Base-by-base conservation (phyloP, 2,329 filamentous ascomycete species). In the Exserohilum rostratum region DNA sequence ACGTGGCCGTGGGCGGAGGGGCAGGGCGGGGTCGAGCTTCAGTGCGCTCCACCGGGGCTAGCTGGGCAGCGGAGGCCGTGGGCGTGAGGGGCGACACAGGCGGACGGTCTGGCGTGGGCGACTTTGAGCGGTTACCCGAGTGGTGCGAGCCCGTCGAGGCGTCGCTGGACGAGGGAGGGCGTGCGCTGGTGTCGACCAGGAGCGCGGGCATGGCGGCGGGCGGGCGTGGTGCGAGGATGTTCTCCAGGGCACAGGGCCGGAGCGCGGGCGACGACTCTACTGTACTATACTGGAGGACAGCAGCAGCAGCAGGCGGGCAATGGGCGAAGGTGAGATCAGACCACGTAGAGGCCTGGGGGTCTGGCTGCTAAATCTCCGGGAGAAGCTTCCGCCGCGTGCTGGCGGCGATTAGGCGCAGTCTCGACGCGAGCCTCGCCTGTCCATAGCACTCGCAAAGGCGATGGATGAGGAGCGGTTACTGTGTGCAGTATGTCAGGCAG, bases 41-140 rank as follows among this genome's bases (percentile, higher is more conserved):
- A 25, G 63, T 49, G 53, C 57, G 64, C 43, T 66, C 66, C 4
- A 68, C 49, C 45, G 69, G 66, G 46, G 73, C 72, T 48, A 76
- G 66, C 58, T 74, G 69, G 40, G 75, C 72, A 37, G 62, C 60
- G 13, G 71, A 60, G 9, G 65, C 65, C 18, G 71, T 73, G 51
- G 75, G 74, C n/a, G 75, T 75, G 52, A 77, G 73, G 62, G 75
- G 75, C 31, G 74, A 76, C 31, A 76, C 72, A 10, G 75, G 73
- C 52, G 75, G 74, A 6, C 70, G 69, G 60, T 66, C 60, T n/a
- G 72, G 71, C 35, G 72, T 72, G 45, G 61, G 60, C 12, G 72
- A 72, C 39, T 60, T 57, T 31, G 69, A 72, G 57, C 66, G 66
- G 44, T 61, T 58, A 31, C 53, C 50, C 43, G 65, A 62, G 56